These are phyloP conservation scores for Scheffersomyces segobiensis DNA, from an alignment of 1,139 yeast species.

Conservation along the genomic window DNA sequence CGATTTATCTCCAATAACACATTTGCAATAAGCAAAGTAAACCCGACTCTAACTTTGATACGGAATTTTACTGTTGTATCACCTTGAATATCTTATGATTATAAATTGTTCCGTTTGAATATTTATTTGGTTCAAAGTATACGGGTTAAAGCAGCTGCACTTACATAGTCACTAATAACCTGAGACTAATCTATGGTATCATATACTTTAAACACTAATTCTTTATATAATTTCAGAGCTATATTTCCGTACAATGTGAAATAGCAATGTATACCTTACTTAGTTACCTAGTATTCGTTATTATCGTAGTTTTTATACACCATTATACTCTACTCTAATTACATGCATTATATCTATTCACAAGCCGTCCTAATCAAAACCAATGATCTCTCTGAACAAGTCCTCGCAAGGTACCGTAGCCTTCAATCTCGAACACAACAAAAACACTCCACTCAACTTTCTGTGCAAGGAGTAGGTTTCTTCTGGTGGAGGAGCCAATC, in stretches of 20 bases:
- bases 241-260: background rate
- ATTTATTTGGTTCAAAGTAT: background rate
- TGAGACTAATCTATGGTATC: too few relatives aligned
- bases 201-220: too few relatives aligned
- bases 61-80: too few relatives aligned
- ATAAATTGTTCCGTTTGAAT: too few relatives aligned
- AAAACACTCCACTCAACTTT: slow-evolving; percentile 90
- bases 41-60: too few relatives aligned
- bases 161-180: too few relatives aligned
- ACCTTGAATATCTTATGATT: too few relatives aligned
- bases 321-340: background rate
- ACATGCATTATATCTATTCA: background rate
- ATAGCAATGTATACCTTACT: background rate
- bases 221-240: background rate
- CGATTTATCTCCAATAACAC: background rate
- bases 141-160: background rate
- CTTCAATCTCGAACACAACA: slow-evolving; percentile 81
- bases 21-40: background rate
- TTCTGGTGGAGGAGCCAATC: slow-evolving; percentile 97
- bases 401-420: slow-evolving; percentile 84
- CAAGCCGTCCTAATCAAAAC: slow-evolving; percentile 29
- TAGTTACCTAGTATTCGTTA: slow-evolving; percentile 2
- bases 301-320: background rate
- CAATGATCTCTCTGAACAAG: slow-evolving; percentile 74
- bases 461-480: slow-evolving; percentile 95